Conservation (phyloP, 331 rosid species). For the Quercus lobata region DNA sequence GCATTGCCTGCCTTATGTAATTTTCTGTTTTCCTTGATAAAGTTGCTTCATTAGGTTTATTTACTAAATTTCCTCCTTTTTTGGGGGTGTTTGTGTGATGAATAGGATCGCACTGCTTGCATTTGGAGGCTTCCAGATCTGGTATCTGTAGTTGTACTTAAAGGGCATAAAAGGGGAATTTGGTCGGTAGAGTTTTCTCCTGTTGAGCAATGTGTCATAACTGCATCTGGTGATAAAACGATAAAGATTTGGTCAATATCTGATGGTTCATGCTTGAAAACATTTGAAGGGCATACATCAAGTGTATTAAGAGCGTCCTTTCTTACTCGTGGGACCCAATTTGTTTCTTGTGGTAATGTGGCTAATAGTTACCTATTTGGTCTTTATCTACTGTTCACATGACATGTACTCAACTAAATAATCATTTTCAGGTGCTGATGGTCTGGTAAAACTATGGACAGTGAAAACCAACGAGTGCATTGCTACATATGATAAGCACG, state of each 20-base stretch:
- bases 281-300: conserved; percentile 91
- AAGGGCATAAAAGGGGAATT: conserved; percentile 93
- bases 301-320: conserved; percentile 88
- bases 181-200: conserved; percentile 99
- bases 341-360: conserved; percentile 80
- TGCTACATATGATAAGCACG: conserved; percentile 88
- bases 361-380: conserved; percentile 16
- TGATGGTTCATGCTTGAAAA: conserved; percentile 92
- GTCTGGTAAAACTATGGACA: conserved; percentile 85
- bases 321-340: conserved; percentile 88
- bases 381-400: conserved; percentile 10
- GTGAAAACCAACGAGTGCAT: conserved; percentile 80
- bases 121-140: conserved; percentile 96
- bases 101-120: conserved; percentile 90
- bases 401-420: conserved; percentile 15
- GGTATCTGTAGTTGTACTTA: conserved; percentile 59
- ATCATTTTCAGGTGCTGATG: conserved; percentile 79
- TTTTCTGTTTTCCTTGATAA: not conserved
- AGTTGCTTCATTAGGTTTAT: not conserved
- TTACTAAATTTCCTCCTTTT: not conserved
- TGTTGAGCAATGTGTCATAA: conserved; percentile 86
- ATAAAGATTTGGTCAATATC: conserved; percentile 91
- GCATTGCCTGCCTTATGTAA: not conserved
- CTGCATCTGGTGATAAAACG: conserved; percentile 97
- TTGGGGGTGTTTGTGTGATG: not conserved